Evolutionary conservation across 179 eudicot genomes (phyloP).

Genomic region (Beta corolliflora): DNA sequence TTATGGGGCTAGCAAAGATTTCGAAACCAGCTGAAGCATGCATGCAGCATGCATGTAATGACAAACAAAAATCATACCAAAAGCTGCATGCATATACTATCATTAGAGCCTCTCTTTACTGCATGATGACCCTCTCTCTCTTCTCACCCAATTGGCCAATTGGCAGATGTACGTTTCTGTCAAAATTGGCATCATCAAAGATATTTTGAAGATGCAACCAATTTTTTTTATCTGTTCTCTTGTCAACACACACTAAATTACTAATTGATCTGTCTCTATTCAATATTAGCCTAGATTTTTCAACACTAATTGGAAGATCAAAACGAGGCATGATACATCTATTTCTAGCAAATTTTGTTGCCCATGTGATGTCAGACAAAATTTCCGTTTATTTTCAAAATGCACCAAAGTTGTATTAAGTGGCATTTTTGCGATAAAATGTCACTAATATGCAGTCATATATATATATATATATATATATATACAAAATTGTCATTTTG

Average conservation of each 20-base stretch:
- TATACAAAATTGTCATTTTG: too few species aligned
- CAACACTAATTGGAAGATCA: too few species aligned
- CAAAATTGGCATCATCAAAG: not conserved
- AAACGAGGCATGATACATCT: too few species aligned
- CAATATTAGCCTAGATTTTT: too few species aligned
- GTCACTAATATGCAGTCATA: too few species aligned
- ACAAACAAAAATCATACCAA: constrained; percentile 1
- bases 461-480: too few species aligned
- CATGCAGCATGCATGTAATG: constrained; percentile 3
- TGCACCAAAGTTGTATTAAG: too few species aligned
- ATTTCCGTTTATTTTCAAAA: too few species aligned
- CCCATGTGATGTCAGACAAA: too few species aligned
- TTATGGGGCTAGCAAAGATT: not conserved
- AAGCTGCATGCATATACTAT: not conserved
- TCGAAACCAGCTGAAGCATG: not conserved
- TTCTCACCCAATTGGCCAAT: not conserved
- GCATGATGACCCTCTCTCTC: not conserved
- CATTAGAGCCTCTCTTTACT: not conserved
- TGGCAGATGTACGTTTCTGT: not conserved
- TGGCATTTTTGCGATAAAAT: too few species aligned
- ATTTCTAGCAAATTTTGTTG: too few species aligned
- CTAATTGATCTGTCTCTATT: too few species aligned
- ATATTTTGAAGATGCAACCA: not conserved
- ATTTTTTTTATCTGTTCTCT: not conserved
- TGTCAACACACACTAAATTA: not conserved